Base-by-base conservation (phyloP, 2,329 filamentous ascomycete species). In the Fusarium musae region DNA sequence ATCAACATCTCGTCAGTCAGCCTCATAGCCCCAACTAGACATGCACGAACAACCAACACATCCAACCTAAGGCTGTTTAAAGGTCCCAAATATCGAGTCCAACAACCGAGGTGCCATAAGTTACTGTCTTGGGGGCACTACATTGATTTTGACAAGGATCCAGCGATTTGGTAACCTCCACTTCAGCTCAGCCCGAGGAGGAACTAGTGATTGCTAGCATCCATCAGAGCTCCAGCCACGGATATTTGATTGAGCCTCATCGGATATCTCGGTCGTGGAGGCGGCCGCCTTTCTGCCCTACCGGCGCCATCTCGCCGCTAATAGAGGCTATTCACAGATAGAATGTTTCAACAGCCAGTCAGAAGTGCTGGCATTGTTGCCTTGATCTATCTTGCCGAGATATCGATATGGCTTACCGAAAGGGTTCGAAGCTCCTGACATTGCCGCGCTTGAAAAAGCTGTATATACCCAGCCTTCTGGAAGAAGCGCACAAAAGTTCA, bases 1-100 rank as follows among this genome's bases (percentile, higher is more conserved):
- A 40, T 21, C 30, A 52, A 40, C 23, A 40, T 40, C 37, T 50
- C 40, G 36, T 52, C 67, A 70, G 68, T 54, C 46, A 68, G 63
- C 54, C 63, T 34, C 63, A 47, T 40, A 28, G 32, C 30, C 57
- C 50, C 16, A 42, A 61, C 58, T 70, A 56, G 28, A 60, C 46
- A 43, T 58, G 40, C 46, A 61, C 26, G 54, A 43, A 59, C 49
- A 65, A 30, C 32, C 69, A 53, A 46, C 37, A 50, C 17, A 43
- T 40, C 30, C 32, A 42, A 52, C 17, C 42, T 39, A 23, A 32
- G 39, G n/a, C 56, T 43, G 23, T 17, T 58, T 30, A 43, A 12
- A 46, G 46, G 34, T 40, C 53, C 32, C 36, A 52, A 52, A 57
- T 32, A 32, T 23, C n/a, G 39, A 58, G 28, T 17, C 16, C n/a